Percentiles rank a stretch among this genome's conserved stretches.
Conservation (phyloP, 768 basidiomycete species). For the Leccinum imitatum region DNA sequence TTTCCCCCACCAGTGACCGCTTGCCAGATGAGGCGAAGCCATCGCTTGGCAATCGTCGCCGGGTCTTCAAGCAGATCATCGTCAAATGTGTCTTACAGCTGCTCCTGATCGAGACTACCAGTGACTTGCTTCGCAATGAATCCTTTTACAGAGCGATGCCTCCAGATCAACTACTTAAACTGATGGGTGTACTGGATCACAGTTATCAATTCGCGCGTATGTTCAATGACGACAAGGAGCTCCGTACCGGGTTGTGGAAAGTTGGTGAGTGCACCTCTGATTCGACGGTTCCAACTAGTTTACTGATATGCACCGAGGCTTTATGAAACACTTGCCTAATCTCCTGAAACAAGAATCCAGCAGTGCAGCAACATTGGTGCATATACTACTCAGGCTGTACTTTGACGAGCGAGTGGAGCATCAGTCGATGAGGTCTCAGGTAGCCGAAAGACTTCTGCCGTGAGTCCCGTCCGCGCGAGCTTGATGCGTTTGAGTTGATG, state of each 20-base stretch:
- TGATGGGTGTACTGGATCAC: slow-evolving; percentile 96
- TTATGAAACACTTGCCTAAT: slow-evolving; percentile 99
- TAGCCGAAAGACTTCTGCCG: slow-evolving; percentile 71
- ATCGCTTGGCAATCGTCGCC: slow-evolving; percentile 70
- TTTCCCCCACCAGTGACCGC: slow-evolving; percentile 71
- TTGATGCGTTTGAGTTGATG: slow-evolving; percentile 1
- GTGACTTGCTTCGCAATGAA: slow-evolving; percentile 90
- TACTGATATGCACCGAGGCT: slow-evolving; percentile 54
- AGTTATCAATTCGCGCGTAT: slow-evolving; percentile 96
- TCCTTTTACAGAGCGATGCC: slow-evolving; percentile 93
- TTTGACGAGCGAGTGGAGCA: slow-evolving; percentile 87
- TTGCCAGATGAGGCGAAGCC: slow-evolving; percentile 46
- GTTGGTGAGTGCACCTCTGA: slow-evolving; percentile 67
- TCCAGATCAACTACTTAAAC: slow-evolving; percentile 84
- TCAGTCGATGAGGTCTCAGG: slow-evolving; percentile 78
- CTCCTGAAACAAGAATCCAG: slow-evolving; percentile 97
- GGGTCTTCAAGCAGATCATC: slow-evolving; percentile 97
- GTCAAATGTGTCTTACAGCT: slow-evolving; percentile 99
- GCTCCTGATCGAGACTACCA: slow-evolving; percentile 94
- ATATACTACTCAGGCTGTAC: slow-evolving; percentile 91
- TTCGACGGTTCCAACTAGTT: neutral
- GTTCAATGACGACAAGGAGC: slow-evolving; percentile 98
- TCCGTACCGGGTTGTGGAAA: slow-evolving; percentile 98
- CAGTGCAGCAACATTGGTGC: slow-evolving; percentile 92
- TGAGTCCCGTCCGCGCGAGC: slow-evolving; percentile 31